Evolutionary conservation across 192 early-diverging fungal species (phyloP).

Genomic region (Coemansia sp.): DNA sequence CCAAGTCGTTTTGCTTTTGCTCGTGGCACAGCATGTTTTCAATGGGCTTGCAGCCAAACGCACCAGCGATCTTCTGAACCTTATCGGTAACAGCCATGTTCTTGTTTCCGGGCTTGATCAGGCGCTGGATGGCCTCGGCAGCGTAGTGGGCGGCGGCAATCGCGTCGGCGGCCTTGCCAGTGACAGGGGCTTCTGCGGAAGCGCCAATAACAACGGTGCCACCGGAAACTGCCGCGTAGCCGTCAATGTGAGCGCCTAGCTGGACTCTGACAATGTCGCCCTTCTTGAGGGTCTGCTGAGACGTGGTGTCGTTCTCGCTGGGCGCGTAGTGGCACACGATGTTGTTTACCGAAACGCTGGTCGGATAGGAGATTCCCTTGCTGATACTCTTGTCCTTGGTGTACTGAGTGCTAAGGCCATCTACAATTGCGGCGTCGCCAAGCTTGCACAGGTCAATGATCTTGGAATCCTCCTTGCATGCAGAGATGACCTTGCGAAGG

Average conservation of each 20-base stretch:
- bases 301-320: slow-evolving; percentile 68
- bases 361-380: slow-evolving; percentile 86
- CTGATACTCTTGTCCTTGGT: slow-evolving; percentile 80
- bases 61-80: slow-evolving; percentile 74
- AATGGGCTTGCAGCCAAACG: slow-evolving; percentile 84
- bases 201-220: slow-evolving; percentile 86
- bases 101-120: slow-evolving; percentile 83
- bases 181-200: slow-evolving; percentile 60
- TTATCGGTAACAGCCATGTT: slow-evolving; percentile 66
- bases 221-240: slow-evolving; percentile 77
- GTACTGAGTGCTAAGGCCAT: slow-evolving; percentile 58
- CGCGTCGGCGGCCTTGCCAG: slow-evolving; percentile 83
- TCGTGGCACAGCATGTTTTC: slow-evolving; percentile 93
- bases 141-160: slow-evolving; percentile 84
- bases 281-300: slow-evolving; percentile 60
- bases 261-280: slow-evolving; percentile 91
- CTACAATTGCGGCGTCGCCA: slow-evolving; percentile 83
- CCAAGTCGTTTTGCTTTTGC: slow-evolving; percentile 81
- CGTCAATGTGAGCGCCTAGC: slow-evolving; percentile 89
- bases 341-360: slow-evolving; percentile 81
- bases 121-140: slow-evolving; percentile 78
- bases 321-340: slow-evolving; percentile 84
- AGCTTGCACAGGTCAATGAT: slow-evolving; percentile 83
- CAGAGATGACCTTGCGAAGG: slow-evolving; percentile 39
- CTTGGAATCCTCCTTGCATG: slow-evolving; percentile 69